Conservation (phyloP, 345 rosid species). For the Iberis pinnata region DNA sequence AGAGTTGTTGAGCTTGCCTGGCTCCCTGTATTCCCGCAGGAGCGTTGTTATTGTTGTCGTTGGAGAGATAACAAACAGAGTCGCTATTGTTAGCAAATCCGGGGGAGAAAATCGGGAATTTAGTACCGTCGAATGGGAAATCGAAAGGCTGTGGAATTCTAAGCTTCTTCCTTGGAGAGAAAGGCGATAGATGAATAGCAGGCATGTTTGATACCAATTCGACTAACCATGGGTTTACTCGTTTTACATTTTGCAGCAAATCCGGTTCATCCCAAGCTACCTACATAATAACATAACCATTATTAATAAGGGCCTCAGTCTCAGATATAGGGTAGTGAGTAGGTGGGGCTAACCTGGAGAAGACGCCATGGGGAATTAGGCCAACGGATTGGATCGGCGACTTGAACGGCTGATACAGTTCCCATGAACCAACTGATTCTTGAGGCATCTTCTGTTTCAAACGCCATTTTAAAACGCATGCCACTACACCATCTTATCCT, state of each 20-base stretch:
- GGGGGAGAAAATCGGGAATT: neutral
- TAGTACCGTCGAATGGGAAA: too few relatives aligned
- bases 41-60: constrained; percentile 64
- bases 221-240: constrained; percentile 91
- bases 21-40: constrained; percentile 99
- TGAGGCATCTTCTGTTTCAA: constrained; percentile 88
- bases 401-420: constrained; percentile 68
- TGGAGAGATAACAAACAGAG: too few relatives aligned
- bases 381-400: constrained; percentile 73
- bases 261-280: constrained; percentile 99
- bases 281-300: constrained; percentile 32
- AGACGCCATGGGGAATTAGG: constrained; percentile 93
- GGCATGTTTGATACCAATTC: constrained; percentile 79
- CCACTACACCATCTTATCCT: constrained; percentile 77
- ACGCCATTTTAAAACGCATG: constrained; percentile 95
- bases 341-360: constrained; percentile 61
- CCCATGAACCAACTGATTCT: constrained; percentile 98
- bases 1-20: constrained; percentile 87
- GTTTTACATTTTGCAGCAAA: constrained; percentile 86
- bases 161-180: constrained; percentile 81
- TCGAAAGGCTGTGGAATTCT: constrained; percentile 45
- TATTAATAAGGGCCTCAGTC: too few relatives aligned
- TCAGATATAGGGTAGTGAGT: too few relatives aligned
- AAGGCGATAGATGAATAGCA: constrained; percentile 58
- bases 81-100: constrained; percentile 50